Evolutionary conservation across 2,329 filamentous ascomycete species (phyloP).

Genomic region (Aureobasidium sp.): DNA sequence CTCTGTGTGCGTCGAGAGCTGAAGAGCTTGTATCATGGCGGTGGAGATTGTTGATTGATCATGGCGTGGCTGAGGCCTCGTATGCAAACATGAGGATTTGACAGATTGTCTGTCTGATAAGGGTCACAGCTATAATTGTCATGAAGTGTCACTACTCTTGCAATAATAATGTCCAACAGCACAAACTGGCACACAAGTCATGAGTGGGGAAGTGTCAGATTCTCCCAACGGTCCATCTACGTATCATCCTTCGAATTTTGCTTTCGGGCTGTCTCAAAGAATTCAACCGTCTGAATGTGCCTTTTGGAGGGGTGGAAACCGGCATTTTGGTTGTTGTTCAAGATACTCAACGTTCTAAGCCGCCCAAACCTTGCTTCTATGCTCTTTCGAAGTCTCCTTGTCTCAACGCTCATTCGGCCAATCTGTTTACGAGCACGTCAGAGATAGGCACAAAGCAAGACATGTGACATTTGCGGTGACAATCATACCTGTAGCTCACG

Average conservation of each 20-base stretch:
- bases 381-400: neutral
- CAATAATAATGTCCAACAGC: neutral
- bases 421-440: constrained; percentile 15
- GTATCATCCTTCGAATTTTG: neutral
- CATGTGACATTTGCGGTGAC: neutral
- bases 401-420: constrained; percentile 18
- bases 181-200: neutral
- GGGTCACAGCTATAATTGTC: constrained; percentile 3
- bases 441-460: neutral
- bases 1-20: neutral
- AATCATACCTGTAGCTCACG: constrained; percentile 69
- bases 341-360: constrained; percentile 5
- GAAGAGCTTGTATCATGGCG: neutral
- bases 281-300: neutral
- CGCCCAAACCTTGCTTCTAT: neutral
- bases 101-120: neutral
- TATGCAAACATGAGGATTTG: neutral
- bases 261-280: constrained; percentile 8
- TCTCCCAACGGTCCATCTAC: constrained; percentile 1
- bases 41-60: neutral
- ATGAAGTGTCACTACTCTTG: neutral
- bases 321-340: neutral
- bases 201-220: neutral
- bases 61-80: constrained; percentile 5
- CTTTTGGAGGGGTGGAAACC: neutral